Evolutionary conservation across 2,329 filamentous ascomycete species (phyloP).

Genomic region (Hymenoscyphus salicellus): DNA sequence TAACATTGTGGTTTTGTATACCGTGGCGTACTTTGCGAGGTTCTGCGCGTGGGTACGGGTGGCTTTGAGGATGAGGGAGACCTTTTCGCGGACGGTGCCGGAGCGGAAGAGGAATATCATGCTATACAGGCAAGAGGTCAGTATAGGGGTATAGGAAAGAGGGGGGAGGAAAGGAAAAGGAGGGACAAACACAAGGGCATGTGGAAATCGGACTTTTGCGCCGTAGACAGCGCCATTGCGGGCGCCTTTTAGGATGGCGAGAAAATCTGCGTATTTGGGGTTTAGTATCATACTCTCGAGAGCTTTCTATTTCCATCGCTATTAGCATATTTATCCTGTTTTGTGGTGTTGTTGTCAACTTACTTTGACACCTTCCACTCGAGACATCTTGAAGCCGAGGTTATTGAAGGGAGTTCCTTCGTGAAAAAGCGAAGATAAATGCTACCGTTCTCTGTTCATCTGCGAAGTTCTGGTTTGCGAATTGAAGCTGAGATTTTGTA

Average conservation of each 20-base stretch:
- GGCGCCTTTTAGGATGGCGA: slow-evolving; percentile 85
- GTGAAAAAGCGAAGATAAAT: slow-evolving; percentile 11
- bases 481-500: slow-evolving; percentile 3
- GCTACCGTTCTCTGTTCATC: slow-evolving; percentile 28
- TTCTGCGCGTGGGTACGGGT: slow-evolving; percentile 89
- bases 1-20: slow-evolving; percentile 85
- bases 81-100: slow-evolving; percentile 77
- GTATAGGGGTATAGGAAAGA: too few relatives aligned
- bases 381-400: slow-evolving; percentile 34
- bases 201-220: slow-evolving; percentile 94
- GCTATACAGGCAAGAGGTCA: slow-evolving; percentile 41
- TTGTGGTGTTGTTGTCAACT: not conserved
- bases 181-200: slow-evolving; percentile 75
- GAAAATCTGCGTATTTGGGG: slow-evolving; percentile 77
- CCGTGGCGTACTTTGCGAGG: slow-evolving; percentile 82
- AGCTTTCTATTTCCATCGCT: slow-evolving; percentile 27
- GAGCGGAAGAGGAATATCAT: slow-evolving; percentile 98
- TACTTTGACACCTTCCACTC: slow-evolving; percentile 31
- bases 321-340: slow-evolving; percentile 16
- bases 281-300: slow-evolving; percentile 77
- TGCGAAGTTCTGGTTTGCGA: slow-evolving; percentile 7
- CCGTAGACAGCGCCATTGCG: slow-evolving; percentile 98
- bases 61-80: slow-evolving; percentile 73
- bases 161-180: not conserved
- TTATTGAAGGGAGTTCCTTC: slow-evolving; percentile 16